phyloP scores from a whole-genome alignment of 2,329 filamentous ascomycete species.

The Taxawa tesnikishii region DNA sequence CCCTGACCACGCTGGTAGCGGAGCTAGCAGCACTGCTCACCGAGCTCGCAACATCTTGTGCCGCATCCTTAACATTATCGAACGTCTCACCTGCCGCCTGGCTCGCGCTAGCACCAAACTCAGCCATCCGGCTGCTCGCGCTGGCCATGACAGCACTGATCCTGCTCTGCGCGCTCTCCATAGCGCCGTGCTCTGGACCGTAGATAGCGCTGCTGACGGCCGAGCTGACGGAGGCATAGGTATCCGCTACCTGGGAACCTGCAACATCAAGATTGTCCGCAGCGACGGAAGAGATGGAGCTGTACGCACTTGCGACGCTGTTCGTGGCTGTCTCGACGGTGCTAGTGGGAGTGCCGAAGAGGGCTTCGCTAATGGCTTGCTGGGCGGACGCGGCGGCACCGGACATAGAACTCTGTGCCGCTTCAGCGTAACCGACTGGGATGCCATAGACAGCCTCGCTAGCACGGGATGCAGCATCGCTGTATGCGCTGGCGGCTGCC shows the following conservation, averaged over 20 bases:
- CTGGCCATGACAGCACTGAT: constrained; percentile 29
- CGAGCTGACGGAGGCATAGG: constrained; percentile 36
- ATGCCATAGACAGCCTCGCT: constrained; percentile 45
- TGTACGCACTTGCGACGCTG: constrained; percentile 30
- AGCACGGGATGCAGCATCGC: constrained; percentile 21
- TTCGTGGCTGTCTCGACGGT: constrained; percentile 32
- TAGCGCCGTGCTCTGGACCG: constrained; percentile 38
- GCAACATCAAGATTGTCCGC: constrained; percentile 25
- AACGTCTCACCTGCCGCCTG: constrained; percentile 17
- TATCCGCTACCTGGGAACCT: constrained; percentile 11
- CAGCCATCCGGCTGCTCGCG: constrained; percentile 29
- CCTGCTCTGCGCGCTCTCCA: constrained; percentile 31
- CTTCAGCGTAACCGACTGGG: constrained; percentile 38
- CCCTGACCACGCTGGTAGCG: constrained; percentile 25
- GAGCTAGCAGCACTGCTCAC: constrained; percentile 28
- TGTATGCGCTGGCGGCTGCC: constrained; percentile 40
- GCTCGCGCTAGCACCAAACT: constrained; percentile 22
- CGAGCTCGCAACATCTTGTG: constrained; percentile 34
- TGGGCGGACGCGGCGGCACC: constrained; percentile 44
- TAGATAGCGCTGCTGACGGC: constrained; percentile 33
- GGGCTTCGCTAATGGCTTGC: constrained; percentile 41
- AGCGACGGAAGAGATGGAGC: constrained; percentile 32
- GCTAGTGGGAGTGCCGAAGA: constrained; percentile 44
- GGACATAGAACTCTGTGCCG: constrained; percentile 40
- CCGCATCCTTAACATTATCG: constrained; percentile 21